A percentile compares a stretch with the other conserved stretches of the same genome.
Conservation (phyloP, 345 rosid species). For the Garcia nutans region DNA sequence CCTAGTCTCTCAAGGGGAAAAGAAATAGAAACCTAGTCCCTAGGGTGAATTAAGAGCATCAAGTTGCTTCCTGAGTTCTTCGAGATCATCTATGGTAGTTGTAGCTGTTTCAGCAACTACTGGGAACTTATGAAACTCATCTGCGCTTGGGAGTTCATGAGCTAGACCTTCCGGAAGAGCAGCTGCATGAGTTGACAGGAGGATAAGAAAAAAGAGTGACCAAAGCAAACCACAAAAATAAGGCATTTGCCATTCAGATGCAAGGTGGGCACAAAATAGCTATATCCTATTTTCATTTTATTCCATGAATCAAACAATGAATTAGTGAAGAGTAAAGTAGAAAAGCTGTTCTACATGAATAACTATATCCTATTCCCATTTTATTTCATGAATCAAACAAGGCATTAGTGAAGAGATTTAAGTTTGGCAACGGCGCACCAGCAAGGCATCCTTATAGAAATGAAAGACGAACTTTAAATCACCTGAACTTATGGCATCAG, state of each 20-base stretch:
- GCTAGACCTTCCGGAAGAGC: conserved; percentile 84
- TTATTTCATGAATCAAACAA: too few species aligned
- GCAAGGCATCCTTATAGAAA: conserved; percentile 1
- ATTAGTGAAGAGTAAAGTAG: too few species aligned
- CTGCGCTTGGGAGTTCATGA: conserved; percentile 82
- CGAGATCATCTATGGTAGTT: conserved; percentile 62
- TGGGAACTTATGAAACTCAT: conserved; percentile 44
- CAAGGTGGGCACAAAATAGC: too few species aligned
- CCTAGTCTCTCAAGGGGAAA: conserved; percentile 6
- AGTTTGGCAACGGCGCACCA: background rate
- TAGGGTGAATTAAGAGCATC: conserved; percentile 67
- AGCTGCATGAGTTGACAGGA: conserved; percentile 33
- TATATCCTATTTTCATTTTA: too few species aligned
- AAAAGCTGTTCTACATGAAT: too few species aligned
- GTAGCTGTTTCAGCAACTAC: conserved; percentile 40
- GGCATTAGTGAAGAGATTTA: background rate
- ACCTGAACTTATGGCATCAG: conserved; percentile 64
- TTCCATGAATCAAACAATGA: too few species aligned
- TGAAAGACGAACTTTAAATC: conserved; percentile 9
- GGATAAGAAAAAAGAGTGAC: background rate
- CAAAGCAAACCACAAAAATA: background rate
- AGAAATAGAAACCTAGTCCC: too few species aligned
- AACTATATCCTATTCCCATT: too few species aligned
- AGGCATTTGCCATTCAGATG: background rate
- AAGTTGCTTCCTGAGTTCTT: conserved; percentile 75